Conservation (phyloP, 768 basidiomycete species). For the Russula foetens region DNA sequence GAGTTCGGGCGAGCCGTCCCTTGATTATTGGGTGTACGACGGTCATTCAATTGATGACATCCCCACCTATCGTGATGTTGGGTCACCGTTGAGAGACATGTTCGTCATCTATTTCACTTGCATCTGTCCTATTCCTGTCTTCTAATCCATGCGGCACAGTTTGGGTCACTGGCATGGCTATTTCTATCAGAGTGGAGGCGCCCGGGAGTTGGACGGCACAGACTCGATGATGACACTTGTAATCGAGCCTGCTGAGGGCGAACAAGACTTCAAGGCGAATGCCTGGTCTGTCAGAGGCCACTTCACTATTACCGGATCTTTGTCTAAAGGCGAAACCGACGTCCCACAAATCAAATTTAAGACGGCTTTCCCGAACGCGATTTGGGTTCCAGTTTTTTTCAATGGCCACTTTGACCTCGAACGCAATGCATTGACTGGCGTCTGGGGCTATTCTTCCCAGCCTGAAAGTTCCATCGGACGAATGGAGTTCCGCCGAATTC, state of each 20-base stretch:
- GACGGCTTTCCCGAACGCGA: constrained; percentile 5
- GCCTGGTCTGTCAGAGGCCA: constrained; percentile 12
- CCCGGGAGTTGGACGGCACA: background rate
- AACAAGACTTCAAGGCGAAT: constrained; percentile 4
- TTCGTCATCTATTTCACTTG: background rate
- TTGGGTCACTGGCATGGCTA: constrained; percentile 16
- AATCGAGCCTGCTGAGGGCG: constrained; percentile 3
- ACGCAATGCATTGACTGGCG: constrained; percentile 3
- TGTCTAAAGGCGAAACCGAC: constrained; percentile 13
- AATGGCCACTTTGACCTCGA: constrained; percentile 1
- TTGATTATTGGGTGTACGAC: constrained; percentile 12
- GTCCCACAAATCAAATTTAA: constrained; percentile 13
- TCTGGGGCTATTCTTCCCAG: background rate
- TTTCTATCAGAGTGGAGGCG: background rate
- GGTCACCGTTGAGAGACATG: constrained; percentile 8
- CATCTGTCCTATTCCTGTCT: background rate
- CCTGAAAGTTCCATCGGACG: background rate
- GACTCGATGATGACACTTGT: constrained; percentile 11
- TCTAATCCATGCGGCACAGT: background rate
- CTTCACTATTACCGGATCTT: constrained; percentile 17
- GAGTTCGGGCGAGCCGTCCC: background rate
- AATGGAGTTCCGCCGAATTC: constrained; percentile 25
- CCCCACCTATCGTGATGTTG: background rate
- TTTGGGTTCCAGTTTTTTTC: constrained; percentile 3
- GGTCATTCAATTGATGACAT: constrained; percentile 5